phyloP scores from a whole-genome alignment of 2,329 filamentous ascomycete genomes.

The Gnomoniopsis sp. region DNA sequence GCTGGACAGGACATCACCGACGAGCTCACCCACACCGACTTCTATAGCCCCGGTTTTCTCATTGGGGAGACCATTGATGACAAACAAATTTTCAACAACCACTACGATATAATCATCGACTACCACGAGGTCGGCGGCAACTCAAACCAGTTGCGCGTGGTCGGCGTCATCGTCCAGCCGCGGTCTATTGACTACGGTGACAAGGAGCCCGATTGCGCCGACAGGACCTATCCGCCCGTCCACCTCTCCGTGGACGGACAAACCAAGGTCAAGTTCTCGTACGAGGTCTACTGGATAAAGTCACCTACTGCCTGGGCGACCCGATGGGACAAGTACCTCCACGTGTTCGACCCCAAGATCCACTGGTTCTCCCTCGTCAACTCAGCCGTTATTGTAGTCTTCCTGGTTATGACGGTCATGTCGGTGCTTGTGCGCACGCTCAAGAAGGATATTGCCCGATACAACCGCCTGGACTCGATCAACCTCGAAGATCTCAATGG shows the following conservation, averaged over 20 bases:
- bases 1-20: slow-evolving; percentile 82
- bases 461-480: slow-evolving; percentile 91
- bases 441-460: slow-evolving; percentile 91
- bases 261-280: slow-evolving; percentile 78
- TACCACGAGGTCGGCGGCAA: slow-evolving; percentile 76
- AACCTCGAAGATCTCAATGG: slow-evolving; percentile 85
- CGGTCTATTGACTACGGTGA: slow-evolving; percentile 62
- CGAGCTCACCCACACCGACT: slow-evolving; percentile 69
- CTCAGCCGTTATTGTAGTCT: slow-evolving; percentile 90
- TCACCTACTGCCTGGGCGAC: slow-evolving; percentile 91
- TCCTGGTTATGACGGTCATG: slow-evolving; percentile 85
- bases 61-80: slow-evolving; percentile 60
- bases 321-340: slow-evolving; percentile 97
- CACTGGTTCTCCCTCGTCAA: slow-evolving; percentile 99
- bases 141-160: slow-evolving; percentile 73
- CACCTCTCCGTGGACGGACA: slow-evolving; percentile 55
- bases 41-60: slow-evolving; percentile 89
- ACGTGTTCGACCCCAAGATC: slow-evolving; percentile 96
- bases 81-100: slow-evolving; percentile 75
- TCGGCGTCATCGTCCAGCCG: slow-evolving; percentile 87
- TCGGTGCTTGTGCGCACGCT: slow-evolving; percentile 88
- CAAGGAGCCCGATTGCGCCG: slow-evolving; percentile 61
- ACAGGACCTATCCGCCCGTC: slow-evolving; percentile 50
- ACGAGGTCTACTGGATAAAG: slow-evolving; percentile 84
- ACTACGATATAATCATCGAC: slow-evolving; percentile 91